Evolutionary conservation across 2,329 filamentous ascomycete genomes (phyloP).

Genomic region (Cladophialophora immunda): DNA sequence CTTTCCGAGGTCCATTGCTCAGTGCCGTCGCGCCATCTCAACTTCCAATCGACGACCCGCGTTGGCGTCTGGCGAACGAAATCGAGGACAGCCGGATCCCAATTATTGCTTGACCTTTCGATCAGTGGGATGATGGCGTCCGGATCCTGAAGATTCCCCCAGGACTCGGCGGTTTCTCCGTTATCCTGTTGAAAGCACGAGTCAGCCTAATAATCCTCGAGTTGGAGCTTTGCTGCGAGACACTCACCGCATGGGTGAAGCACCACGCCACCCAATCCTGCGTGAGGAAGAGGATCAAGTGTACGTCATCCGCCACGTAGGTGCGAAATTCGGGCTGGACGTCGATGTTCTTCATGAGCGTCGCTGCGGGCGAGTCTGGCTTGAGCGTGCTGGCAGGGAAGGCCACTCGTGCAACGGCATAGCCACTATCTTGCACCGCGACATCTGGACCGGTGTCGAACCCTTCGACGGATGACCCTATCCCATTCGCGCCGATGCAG

Average conservation of each 20-base stretch:
- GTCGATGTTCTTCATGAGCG: constrained; percentile 1
- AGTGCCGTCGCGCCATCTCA: constrained; percentile 18
- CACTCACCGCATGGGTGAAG: constrained; percentile 21
- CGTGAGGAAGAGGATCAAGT: constrained; percentile 15
- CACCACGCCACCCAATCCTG: constrained; percentile 14
- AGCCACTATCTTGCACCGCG: constrained; percentile 25
- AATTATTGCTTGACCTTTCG: constrained; percentile 9
- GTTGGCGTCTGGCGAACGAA: constrained; percentile 15
- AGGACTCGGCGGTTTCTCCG: constrained; percentile 14
- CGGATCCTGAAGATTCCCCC: constrained; percentile 10
- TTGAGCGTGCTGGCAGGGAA: constrained; percentile 12
- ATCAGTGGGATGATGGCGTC: constrained; percentile 2
- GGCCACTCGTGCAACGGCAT: constrained; percentile 15
- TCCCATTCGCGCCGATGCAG: constrained; percentile 21
- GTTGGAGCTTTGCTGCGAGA: neutral
- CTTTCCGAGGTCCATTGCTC: constrained; percentile 18
- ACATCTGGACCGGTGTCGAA: constrained; percentile 15
- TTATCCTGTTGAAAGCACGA: constrained; percentile 11
- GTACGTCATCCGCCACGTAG: constrained; percentile 17
- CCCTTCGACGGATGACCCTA: constrained; percentile 12
- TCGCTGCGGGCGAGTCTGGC: constrained; percentile 8
- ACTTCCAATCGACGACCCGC: constrained; percentile 20
- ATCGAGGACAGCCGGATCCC: constrained; percentile 21
- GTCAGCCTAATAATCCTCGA: neutral
- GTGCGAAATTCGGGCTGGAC: constrained; percentile 6